Evolutionary conservation across 2,329 filamentous ascomycete species (phyloP), one percentile per base, ranked within the genome.

Genomic region (Aspergillus intermedius): DNA sequence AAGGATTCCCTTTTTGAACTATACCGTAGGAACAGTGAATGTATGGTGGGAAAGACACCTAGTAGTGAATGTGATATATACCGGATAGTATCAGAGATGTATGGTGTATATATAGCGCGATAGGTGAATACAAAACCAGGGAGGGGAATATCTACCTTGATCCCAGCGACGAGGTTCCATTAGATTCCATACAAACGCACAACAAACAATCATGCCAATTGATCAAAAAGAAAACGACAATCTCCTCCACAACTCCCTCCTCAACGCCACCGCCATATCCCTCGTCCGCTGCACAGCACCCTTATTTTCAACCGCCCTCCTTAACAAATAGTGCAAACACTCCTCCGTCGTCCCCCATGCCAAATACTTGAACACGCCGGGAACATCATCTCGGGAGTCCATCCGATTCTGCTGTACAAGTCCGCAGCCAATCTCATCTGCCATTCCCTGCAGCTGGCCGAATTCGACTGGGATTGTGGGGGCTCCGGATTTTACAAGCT

Each of bases 371-470:
- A 74, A 77, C 2, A 76, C 75, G 46, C 64, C 68, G 23, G 72
- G 6, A 54, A 46, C 22, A 44, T 49, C 25, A 48, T 45, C 35
- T 47, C 46, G n/a, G 21, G 23, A 58, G 60, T 40, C 45, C 2
- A 35, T 21, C 13, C 22, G 39, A 13, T 53, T 51, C 9, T 55
- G 51, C 21, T 46, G 25, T 39, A 80, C 62, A 1, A 80, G 60
- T 9, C 70, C 68, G 53, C 77, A 75, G 21, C 83, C 87, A 45
- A 95, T 81, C 64, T 96, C 91, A 59, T 97, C 91, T 1, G 91
- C 91, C 91, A 97, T 97, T 9, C 90, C 89, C 71, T 89, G 85
- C 4, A 95, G 77, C 70, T 94, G 89, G 2, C 85, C 85, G 65
- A 86, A 87, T 13, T 72, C 65, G 1, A 77, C 62, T 3, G 71